A percentile compares a stretch with the other conserved stretches of the same genome.
phyloP scores from a whole-genome alignment of 768 basidiomycete species.

The Phaffia tasmanica region DNA sequence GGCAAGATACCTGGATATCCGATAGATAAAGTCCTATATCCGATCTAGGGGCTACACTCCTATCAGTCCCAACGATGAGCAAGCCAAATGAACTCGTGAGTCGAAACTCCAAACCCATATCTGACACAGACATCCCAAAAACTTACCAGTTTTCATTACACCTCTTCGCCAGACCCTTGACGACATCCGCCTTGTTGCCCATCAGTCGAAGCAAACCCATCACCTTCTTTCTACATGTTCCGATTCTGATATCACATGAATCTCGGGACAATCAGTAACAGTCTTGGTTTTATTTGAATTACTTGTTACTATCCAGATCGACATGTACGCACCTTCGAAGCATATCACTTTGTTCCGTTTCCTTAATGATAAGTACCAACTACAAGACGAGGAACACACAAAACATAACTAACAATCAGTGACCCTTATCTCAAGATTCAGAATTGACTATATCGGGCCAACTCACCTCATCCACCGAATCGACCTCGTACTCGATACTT shows the following conservation, averaged over 20 bases:
- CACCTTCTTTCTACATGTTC: constrained; percentile 96
- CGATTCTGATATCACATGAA: constrained; percentile 50
- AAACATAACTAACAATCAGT: background rate
- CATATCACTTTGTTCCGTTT: constrained; percentile 96
- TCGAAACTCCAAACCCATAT: background rate
- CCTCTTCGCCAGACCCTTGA: constrained; percentile 88
- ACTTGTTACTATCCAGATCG: too few species aligned
- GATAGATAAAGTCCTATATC: constrained; percentile 90
- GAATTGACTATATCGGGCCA: too few species aligned
- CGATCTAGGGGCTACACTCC: constrained; percentile 88
- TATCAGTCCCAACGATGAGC: constrained; percentile 42
- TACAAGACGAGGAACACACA: background rate
- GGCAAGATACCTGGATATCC: constrained; percentile 66
- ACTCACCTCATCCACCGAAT: constrained; percentile 95
- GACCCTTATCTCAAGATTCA: background rate
- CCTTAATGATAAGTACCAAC: constrained; percentile 66
- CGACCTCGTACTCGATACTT: constrained; percentile 97
- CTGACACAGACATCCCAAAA: background rate
- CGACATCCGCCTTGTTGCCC: constrained; percentile 99
- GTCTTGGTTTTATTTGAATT: too few species aligned
- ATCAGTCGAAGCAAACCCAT: constrained; percentile 93
- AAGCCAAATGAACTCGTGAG: constrained; percentile 2
- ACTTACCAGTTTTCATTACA: constrained; percentile 24
- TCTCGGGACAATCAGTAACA: too few species aligned
- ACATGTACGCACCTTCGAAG: constrained; percentile 49